Evolutionary conservation across 2,329 filamentous ascomycete genomes (phyloP).

Genomic region (Ascochyta koolunga): DNA sequence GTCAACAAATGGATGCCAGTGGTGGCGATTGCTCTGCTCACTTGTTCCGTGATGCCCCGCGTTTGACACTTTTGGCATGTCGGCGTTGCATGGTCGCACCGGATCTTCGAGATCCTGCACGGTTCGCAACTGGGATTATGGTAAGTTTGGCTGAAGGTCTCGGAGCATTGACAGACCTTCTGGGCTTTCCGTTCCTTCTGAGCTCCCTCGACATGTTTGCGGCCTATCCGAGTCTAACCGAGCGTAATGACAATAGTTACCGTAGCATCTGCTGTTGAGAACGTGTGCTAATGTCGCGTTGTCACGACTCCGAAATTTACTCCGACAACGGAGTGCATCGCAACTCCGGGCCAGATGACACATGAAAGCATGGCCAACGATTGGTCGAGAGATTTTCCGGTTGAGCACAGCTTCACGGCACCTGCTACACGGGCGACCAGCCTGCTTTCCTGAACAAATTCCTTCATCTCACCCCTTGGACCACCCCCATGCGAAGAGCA

Average conservation of each 20-base stretch:
- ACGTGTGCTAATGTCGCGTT: neutral
- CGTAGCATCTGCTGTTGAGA: conserved; percentile 1
- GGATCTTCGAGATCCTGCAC: conserved; percentile 45
- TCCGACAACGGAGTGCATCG: conserved; percentile 12
- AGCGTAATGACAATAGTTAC: neutral
- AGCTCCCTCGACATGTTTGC: conserved; percentile 31
- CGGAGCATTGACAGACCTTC: conserved; percentile 27
- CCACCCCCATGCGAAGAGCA: conserved; percentile 1
- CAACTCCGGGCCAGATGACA: conserved; percentile 6
- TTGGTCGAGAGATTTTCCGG: neutral
- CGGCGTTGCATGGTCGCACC: conserved; percentile 44
- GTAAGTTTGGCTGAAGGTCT: conserved; percentile 23
- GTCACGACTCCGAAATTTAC: conserved; percentile 10
- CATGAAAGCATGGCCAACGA: neutral
- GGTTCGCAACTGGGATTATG: conserved; percentile 40
- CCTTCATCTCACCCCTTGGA: neutral
- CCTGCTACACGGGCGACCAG: neutral
- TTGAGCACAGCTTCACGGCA: conserved; percentile 1
- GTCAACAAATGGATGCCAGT: conserved; percentile 2
- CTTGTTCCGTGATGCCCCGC: conserved; percentile 43
- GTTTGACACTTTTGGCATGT: conserved; percentile 43
- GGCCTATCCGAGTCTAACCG: conserved; percentile 4
- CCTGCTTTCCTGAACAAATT: neutral
- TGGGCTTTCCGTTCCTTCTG: conserved; percentile 46
- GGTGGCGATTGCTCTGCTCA: conserved; percentile 17